phyloP scores from a whole-genome alignment of 768 basidiomycete species.

The Tylopilus sp. region DNA sequence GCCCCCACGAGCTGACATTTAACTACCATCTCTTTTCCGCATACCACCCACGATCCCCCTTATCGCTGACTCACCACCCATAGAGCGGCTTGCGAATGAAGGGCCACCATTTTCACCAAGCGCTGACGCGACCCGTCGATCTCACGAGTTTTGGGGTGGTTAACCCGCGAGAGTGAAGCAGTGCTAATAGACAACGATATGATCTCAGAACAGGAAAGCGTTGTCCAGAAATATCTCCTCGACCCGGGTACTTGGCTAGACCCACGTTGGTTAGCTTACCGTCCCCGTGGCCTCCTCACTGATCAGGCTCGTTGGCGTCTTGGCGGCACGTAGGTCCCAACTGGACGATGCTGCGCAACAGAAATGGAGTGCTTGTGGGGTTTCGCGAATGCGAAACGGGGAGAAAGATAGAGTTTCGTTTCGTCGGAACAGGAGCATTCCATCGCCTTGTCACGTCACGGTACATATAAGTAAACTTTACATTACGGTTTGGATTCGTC shows the following conservation, averaged over 20 bases:
- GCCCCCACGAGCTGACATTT: not conserved
- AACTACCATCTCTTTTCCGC: not conserved
- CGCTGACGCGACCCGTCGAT: constrained; percentile 5
- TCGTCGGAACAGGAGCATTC: constrained; percentile 1
- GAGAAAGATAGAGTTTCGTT: constrained; percentile 5
- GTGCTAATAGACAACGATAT: constrained; percentile 24
- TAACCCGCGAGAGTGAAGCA: constrained; percentile 16
- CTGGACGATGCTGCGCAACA: not conserved
- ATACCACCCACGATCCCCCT: not conserved
- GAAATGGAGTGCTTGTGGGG: constrained; percentile 2
- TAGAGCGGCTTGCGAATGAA: not conserved
- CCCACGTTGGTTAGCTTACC: constrained; percentile 4
- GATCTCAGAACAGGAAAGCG: constrained; percentile 2
- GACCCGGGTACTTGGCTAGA: not conserved
- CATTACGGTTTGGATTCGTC: constrained; percentile 18
- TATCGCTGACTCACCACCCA: not conserved
- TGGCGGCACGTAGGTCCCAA: not conserved
- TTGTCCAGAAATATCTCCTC: not conserved
- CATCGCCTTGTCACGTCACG: constrained; percentile 21
- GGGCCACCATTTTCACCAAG: not conserved
- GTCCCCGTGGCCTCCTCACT: constrained; percentile 4
- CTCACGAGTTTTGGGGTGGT: constrained; percentile 18
- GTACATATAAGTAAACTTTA: constrained; percentile 19
- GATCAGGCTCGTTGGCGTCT: not conserved
- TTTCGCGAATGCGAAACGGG: constrained; percentile 8